phyloP scores from a whole-genome alignment of 1,139 yeast genomes.

The Kurtzmaniella quercitrusa region DNA sequence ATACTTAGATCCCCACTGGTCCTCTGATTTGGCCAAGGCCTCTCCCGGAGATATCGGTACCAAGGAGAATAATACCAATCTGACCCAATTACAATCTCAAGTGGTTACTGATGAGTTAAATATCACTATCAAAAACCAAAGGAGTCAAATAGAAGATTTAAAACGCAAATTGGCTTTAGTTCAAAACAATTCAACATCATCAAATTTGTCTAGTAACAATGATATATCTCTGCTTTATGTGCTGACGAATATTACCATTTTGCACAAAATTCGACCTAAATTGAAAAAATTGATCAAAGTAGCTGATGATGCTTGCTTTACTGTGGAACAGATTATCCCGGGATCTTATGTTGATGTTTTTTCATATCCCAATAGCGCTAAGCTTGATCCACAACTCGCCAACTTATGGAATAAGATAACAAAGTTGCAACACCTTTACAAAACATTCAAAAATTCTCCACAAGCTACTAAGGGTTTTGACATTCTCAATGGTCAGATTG shows the following conservation, averaged over 20 bases:
- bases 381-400: slow-evolving; percentile 40
- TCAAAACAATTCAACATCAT: slow-evolving; percentile 9
- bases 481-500: background rate
- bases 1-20: slow-evolving; percentile 43
- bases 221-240: background rate
- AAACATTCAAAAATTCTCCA: slow-evolving; percentile 24
- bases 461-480: background rate
- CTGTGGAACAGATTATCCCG: background rate
- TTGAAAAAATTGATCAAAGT: slow-evolving; percentile 3
- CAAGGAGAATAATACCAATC: background rate
- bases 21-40: slow-evolving; percentile 8
- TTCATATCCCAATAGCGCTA: slow-evolving; percentile 39
- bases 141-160: slow-evolving; percentile 34
- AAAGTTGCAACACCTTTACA: slow-evolving; percentile 39
- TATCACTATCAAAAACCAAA: slow-evolving; percentile 18
- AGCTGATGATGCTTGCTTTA: slow-evolving; percentile 4
- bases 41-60: slow-evolving; percentile 1
- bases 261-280: slow-evolving; percentile 3
- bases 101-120: background rate
- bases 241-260: background rate
- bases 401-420: slow-evolving; percentile 41
- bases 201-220: background rate
- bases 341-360: slow-evolving; percentile 19
- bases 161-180: slow-evolving; percentile 28
- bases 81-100: background rate